Evolutionary conservation across 1,139 yeast genomes (phyloP).

Genomic region (Geotrichum macrosporum): DNA sequence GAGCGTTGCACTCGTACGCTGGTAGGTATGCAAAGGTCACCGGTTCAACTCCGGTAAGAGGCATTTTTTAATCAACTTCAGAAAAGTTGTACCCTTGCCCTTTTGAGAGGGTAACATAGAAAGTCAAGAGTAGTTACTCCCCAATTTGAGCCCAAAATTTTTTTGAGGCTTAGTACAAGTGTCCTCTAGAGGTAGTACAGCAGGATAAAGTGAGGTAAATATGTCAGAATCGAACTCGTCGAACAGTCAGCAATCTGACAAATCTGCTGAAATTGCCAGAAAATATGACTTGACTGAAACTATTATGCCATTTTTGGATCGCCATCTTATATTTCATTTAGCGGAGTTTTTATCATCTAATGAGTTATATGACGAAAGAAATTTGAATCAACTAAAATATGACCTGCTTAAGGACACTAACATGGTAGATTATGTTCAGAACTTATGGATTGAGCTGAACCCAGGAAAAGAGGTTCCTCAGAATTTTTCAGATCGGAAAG

Average conservation of each 20-base stretch:
- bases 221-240: slow-evolving; percentile 8
- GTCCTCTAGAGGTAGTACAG: too few relatives aligned
- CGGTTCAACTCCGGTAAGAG: too few relatives aligned
- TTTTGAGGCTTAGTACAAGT: too few relatives aligned
- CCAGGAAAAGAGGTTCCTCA: slow-evolving; percentile 41
- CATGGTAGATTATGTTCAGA: slow-evolving; percentile 49
- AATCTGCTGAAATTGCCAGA: slow-evolving; percentile 22
- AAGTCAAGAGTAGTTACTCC: too few relatives aligned
- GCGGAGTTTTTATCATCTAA: slow-evolving; percentile 47
- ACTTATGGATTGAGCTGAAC: slow-evolving; percentile 43
- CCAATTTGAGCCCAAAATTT: too few relatives aligned
- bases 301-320: slow-evolving; percentile 53
- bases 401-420: slow-evolving; percentile 52
- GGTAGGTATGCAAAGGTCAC: too few relatives aligned
- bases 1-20: slow-evolving; percentile 17
- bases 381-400: slow-evolving; percentile 46
- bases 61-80: too few relatives aligned
- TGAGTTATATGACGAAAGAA: slow-evolving; percentile 44
- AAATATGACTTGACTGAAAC: slow-evolving; percentile 50
- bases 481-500: slow-evolving; percentile 42
- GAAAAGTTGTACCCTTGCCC: too few relatives aligned
- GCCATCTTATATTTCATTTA: slow-evolving; percentile 53
- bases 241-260: slow-evolving; percentile 8
- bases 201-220: too few relatives aligned
- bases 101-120: too few relatives aligned